A percentile compares a stretch with the other conserved stretches of the same genome.
phyloP scores from a whole-genome alignment of 441 rosid genomes.

The Populus tomentosa region DNA sequence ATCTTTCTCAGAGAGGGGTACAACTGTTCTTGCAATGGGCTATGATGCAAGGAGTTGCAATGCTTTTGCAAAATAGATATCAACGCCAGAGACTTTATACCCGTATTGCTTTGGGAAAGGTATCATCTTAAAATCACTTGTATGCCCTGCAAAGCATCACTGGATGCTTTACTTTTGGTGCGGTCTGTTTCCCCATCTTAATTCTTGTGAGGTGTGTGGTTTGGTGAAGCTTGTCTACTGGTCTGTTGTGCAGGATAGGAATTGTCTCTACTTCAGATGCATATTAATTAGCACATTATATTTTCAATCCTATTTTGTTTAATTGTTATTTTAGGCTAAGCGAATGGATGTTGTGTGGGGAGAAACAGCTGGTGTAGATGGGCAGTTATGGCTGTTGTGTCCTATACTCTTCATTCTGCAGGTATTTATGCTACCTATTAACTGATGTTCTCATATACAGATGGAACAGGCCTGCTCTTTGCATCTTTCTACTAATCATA shows the following conservation, averaged over 20 bases:
- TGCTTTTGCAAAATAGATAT: conserved; percentile 97
- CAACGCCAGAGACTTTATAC: conserved; percentile 98
- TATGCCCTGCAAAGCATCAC: not conserved
- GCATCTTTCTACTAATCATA: not conserved
- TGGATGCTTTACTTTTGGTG: conserved; percentile 7
- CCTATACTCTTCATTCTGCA: conserved; percentile 89
- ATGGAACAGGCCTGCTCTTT: not conserved
- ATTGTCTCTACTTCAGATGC: not conserved
- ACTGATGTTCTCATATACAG: not conserved
- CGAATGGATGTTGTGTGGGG: conserved; percentile 99
- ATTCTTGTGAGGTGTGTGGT: not conserved
- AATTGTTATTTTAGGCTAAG: conserved; percentile 59
- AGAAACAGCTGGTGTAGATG: conserved; percentile 97
- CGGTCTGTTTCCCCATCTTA: not conserved
- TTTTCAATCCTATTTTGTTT: not conserved
- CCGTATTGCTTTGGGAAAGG: conserved; percentile 97
- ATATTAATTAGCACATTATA: not conserved
- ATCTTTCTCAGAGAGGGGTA: conserved; percentile 76
- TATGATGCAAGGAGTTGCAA: conserved; percentile 98
- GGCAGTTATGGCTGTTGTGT: conserved; percentile 85
- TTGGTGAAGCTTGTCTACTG: not conserved
- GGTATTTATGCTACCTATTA: conserved; percentile 37
- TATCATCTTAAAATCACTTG: conserved; percentile 21
- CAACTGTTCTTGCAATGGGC: conserved; percentile 98
- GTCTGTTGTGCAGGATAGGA: not conserved